These are phyloP conservation scores for Podila minutissima DNA, from an alignment of 192 early-diverging fungal genomes.

Conservation along the genomic window DNA sequence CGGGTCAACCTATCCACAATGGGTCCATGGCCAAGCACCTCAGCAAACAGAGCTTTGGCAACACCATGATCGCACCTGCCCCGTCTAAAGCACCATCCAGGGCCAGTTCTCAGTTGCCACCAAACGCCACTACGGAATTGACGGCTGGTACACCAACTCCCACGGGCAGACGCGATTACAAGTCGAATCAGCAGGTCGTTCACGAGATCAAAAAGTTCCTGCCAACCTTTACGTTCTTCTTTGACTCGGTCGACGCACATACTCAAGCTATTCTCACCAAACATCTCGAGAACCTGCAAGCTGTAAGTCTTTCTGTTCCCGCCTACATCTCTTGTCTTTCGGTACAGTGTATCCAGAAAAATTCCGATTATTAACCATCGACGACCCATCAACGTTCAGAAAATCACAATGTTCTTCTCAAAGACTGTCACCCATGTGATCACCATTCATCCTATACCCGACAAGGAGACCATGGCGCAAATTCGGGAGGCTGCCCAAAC, in stretches of 20 bases:
- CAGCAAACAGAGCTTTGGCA: not conserved
- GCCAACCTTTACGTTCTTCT: slow-evolving; percentile 28
- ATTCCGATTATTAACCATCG: too few relatives aligned
- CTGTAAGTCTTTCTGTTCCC: slow-evolving; percentile 11
- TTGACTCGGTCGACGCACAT: slow-evolving; percentile 17
- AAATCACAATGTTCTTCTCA: slow-evolving; percentile 27
- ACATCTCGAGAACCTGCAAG: slow-evolving; percentile 1
- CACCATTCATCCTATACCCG: slow-evolving; percentile 30
- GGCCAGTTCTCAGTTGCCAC: too few relatives aligned
- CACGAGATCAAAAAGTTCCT: slow-evolving; percentile 7
- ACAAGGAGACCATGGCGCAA: slow-evolving; percentile 5
- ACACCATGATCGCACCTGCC: not conserved
- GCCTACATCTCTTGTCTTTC: too few relatives aligned
- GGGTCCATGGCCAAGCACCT: not conserved
- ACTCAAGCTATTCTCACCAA: slow-evolving; percentile 9
- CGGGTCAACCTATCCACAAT: not conserved
- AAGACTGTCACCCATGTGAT: slow-evolving; percentile 36
- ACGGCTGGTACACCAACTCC: too few relatives aligned
- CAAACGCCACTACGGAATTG: not conserved
- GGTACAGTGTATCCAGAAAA: too few relatives aligned
- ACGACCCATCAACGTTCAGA: not conserved
- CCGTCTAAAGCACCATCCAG: not conserved
- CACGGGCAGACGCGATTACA: too few relatives aligned
- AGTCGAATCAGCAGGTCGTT: not conserved
- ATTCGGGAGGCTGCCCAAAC: not conserved